A percentile compares a stretch with the other conserved stretches of the same genome.
Conservation (phyloP, 805 yeast genomes). For the Yarrowia deformans region DNA sequence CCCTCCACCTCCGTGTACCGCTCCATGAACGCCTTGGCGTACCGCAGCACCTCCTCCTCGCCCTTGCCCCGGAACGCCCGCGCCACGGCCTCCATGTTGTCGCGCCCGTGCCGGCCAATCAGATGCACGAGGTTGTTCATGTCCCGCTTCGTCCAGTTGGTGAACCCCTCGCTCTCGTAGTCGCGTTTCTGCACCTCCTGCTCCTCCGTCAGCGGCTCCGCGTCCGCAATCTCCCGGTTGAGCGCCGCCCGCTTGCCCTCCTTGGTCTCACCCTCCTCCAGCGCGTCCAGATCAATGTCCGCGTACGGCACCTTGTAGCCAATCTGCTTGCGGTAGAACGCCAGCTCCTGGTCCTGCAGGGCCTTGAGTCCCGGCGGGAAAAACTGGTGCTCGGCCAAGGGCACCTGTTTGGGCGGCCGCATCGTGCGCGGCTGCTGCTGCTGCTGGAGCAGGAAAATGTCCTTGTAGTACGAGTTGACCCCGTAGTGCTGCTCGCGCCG, state of each 20-base stretch:
- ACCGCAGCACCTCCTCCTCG: slow-evolving; percentile 76
- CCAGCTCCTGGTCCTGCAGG: slow-evolving; percentile 80
- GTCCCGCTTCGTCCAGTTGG: slow-evolving; percentile 87
- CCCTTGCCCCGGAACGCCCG: slow-evolving; percentile 83
- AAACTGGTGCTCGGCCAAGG: slow-evolving; percentile 89
- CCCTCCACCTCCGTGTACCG: slow-evolving; percentile 83
- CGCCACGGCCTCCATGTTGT: slow-evolving; percentile 72
- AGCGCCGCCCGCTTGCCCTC: slow-evolving; percentile 62
- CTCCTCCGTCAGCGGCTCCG: slow-evolving; percentile 77
- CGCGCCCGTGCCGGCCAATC: slow-evolving; percentile 81
- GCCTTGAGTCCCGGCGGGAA: slow-evolving; percentile 78
- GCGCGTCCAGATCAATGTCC: slow-evolving; percentile 59
- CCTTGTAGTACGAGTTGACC: slow-evolving; percentile 85
- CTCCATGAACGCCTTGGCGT: slow-evolving; percentile 83
- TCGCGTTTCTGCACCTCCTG: slow-evolving; percentile 75
- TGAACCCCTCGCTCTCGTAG: slow-evolving; percentile 70
- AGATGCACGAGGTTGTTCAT: slow-evolving; percentile 79
- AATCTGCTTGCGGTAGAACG: slow-evolving; percentile 72
- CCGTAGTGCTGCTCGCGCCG: slow-evolving; percentile 69
- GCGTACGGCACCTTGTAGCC: slow-evolving; percentile 69
- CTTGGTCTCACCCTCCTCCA: slow-evolving; percentile 55
- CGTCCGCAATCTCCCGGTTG: slow-evolving; percentile 74
- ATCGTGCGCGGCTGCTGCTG: slow-evolving; percentile 56
- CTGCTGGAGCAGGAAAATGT: slow-evolving; percentile 60
- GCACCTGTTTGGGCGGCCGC: slow-evolving; percentile 80